phyloP scores from a whole-genome alignment of 202 grass and related monocot species.

The Setaria italica region DNA sequence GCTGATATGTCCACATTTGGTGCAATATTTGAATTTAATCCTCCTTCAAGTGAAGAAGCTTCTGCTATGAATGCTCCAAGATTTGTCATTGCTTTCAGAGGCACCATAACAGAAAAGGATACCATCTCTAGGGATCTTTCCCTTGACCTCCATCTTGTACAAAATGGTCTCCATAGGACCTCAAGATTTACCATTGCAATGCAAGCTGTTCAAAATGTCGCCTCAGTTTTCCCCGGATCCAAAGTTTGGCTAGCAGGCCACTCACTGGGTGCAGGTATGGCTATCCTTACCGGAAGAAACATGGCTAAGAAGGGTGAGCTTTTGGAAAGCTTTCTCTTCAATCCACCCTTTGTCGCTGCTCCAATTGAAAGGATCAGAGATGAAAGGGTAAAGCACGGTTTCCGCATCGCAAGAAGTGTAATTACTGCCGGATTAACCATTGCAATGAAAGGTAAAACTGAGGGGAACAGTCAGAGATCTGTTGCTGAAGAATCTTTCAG shows the following conservation, averaged over 20 bases:
- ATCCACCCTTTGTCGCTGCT: constrained; percentile 83
- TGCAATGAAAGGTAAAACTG: constrained; percentile 66
- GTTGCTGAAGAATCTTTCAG: constrained; percentile 73
- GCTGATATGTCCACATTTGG: constrained; percentile 81
- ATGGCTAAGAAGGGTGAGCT: constrained; percentile 80
- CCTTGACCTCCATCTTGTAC: constrained; percentile 74
- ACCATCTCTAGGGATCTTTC: constrained; percentile 80
- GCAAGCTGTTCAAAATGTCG: constrained; percentile 85
- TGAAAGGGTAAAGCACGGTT: constrained; percentile 85
- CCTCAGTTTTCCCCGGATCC: constrained; percentile 63
- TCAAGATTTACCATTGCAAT: constrained; percentile 88
- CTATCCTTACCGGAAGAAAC: constrained; percentile 89
- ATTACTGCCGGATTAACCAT: constrained; percentile 80
- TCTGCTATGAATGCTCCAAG: constrained; percentile 61
- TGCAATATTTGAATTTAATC: constrained; percentile 88
- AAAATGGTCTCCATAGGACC: constrained; percentile 83
- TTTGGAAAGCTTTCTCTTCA: constrained; percentile 88
- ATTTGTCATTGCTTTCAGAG: constrained; percentile 90
- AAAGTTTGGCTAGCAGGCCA: constrained; percentile 82
- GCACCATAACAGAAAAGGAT: constrained; percentile 83
- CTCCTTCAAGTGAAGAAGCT: constrained; percentile 50
- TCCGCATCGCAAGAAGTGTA: constrained; percentile 79
- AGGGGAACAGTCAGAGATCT: constrained; percentile 54
- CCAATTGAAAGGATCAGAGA: constrained; percentile 88
- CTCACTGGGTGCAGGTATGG: constrained; percentile 77